Evolutionary conservation across 371 early-diverging fungal genomes (phyloP).

Genomic region (Dichotomocladium elegans): DNA sequence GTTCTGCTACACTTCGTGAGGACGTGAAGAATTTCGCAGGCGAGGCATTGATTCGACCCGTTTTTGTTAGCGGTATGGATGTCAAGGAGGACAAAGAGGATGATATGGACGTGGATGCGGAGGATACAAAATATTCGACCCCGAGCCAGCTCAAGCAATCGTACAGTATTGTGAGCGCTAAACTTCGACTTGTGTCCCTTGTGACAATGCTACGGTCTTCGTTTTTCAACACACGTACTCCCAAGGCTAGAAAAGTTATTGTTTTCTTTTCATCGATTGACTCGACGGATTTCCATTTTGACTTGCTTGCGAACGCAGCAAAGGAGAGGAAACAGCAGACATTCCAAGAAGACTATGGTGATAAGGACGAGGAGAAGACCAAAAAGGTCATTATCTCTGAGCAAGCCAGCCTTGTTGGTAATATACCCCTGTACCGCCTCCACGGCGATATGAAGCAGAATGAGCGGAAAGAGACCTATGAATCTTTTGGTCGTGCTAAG

Average conservation of each 20-base stretch:
- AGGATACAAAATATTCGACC: conserved; percentile 42
- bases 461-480: conserved; percentile 70
- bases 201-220: conserved; percentile 63
- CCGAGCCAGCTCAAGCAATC: conserved; percentile 85
- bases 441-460: conserved; percentile 88
- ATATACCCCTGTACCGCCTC: conserved; percentile 70
- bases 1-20: conserved; percentile 89
- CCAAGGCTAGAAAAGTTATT: conserved; percentile 61
- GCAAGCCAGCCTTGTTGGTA: conserved; percentile 49
- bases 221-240: conserved; percentile 38
- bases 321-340: conserved; percentile 41
- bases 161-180: conserved; percentile 82
- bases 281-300: conserved; percentile 89
- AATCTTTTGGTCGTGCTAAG: conserved; percentile 62
- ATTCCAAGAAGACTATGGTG: conserved; percentile 29
- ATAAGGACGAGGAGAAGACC: conserved; percentile 21
- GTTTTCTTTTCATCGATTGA: conserved; percentile 92
- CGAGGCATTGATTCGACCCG: conserved; percentile 68
- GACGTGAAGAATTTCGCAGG: conserved; percentile 84
- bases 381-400: conserved; percentile 8
- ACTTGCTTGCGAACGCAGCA: conserved; percentile 62
- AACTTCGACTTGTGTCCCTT: conserved; percentile 87
- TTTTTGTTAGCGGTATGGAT: conserved; percentile 53
- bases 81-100: background rate
- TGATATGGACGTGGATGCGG: background rate